These are phyloP conservation scores for Arthrocladium fulminans DNA, from an alignment of 2,329 filamentous ascomycete genomes.

Conservation along the genomic window DNA sequence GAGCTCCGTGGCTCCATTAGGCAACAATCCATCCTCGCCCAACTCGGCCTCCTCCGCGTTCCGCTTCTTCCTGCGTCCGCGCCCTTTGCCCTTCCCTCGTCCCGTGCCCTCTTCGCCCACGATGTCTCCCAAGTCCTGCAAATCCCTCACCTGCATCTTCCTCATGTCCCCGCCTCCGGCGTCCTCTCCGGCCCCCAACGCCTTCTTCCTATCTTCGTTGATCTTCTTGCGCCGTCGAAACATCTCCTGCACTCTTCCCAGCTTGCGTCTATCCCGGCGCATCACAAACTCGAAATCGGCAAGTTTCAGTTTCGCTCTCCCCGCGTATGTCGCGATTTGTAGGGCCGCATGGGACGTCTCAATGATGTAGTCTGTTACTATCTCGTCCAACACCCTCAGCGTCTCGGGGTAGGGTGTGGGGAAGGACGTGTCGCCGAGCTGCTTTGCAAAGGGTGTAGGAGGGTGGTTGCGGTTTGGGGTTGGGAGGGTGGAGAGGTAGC, in stretches of 20 bases:
- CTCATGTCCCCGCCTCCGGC: constrained; percentile 13
- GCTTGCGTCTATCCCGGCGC: constrained; percentile 70
- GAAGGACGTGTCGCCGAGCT: constrained; percentile 60
- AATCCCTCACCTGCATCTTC: constrained; percentile 17
- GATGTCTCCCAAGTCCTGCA: constrained; percentile 21
- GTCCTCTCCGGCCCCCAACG: constrained; percentile 28
- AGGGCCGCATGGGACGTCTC: constrained; percentile 87
- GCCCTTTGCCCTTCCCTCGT: constrained; percentile 20
- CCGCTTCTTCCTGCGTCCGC: constrained; percentile 22
- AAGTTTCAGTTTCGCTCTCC: constrained; percentile 93
- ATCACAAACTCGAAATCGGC: constrained; percentile 96
- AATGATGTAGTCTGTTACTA: constrained; percentile 93
- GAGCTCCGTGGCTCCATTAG: constrained; percentile 10
- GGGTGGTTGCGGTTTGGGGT: constrained; percentile 17
- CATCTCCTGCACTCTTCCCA: constrained; percentile 83
- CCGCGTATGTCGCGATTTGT: constrained; percentile 71
- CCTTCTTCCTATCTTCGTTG: constrained; percentile 66
- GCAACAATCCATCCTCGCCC: constrained; percentile 5
- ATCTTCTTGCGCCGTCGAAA: constrained; percentile 81
- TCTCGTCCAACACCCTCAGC: constrained; percentile 81
- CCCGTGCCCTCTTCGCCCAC: constrained; percentile 23
- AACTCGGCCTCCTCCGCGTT: constrained; percentile 12
- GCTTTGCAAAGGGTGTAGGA: constrained; percentile 69
- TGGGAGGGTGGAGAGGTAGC: constrained; percentile 13
- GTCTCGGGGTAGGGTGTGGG: constrained; percentile 72